Conservation (phyloP, 164 flowering plant species). For the Vitis labrusca region DNA sequence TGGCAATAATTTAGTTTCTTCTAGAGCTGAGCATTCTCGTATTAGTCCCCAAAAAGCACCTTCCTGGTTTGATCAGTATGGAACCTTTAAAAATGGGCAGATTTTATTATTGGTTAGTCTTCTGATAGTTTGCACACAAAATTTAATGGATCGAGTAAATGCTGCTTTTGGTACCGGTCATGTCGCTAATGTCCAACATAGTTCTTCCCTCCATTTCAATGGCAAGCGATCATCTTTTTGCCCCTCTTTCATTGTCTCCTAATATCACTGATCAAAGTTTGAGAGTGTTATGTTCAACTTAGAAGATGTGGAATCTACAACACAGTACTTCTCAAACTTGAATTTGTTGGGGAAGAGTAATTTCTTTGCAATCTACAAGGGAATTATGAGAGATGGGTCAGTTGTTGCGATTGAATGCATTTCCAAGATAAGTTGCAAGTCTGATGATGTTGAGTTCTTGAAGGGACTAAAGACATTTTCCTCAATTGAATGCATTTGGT, state of each 20-base stretch:
- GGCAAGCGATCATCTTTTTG: no score
- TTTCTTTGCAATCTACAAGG: constrained; percentile 68
- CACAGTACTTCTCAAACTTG: constrained; percentile 79
- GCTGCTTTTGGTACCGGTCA: no score
- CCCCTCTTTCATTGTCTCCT: no score
- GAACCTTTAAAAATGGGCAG: constrained; percentile 67
- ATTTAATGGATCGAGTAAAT: constrained; percentile 4
- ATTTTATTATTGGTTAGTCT: constrained; percentile 30
- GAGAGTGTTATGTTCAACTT: constrained; percentile 39
- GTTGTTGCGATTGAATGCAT: constrained; percentile 77
- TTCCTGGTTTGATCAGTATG: constrained; percentile 83
- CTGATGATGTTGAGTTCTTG: constrained; percentile 82
- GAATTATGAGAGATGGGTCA: constrained; percentile 83
- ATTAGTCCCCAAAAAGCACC: constrained; percentile 85
- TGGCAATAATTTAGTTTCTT: constrained; percentile 27
- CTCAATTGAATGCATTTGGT: constrained; percentile 67
- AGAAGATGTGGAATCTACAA: constrained; percentile 88
- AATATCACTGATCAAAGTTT: background rate
- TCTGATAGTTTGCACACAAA: constrained; percentile 27
- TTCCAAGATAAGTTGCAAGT: constrained; percentile 74
- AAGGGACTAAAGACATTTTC: constrained; percentile 73
- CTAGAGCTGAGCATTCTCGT: constrained; percentile 35
- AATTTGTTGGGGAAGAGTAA: constrained; percentile 81
- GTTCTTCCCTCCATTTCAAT: no score
- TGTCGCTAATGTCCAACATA: no score